These are phyloP conservation scores for Aristolochia contorta DNA, from an alignment of 164 flowering plant genomes.

Conservation along the genomic window DNA sequence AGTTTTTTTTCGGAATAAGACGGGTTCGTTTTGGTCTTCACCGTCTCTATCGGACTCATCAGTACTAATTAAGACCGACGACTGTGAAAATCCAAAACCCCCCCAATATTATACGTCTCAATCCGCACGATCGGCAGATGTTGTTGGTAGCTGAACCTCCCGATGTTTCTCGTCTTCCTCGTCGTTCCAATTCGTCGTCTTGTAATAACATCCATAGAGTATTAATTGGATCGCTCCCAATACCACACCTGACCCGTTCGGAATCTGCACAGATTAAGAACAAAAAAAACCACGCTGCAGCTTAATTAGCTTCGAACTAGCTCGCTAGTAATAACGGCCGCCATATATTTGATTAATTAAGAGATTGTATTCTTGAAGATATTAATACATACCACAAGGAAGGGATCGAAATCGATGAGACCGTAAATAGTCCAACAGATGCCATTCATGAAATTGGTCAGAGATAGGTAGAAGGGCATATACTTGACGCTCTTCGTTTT, in stretches of 20 bases:
- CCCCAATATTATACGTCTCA: too few relatives aligned
- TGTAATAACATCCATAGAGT: constrained; percentile 8
- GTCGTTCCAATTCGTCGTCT: neutral
- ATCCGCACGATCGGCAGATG: neutral
- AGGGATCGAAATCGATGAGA: constrained; percentile 43
- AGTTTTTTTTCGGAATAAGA: too few relatives aligned
- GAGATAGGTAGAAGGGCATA: constrained; percentile 52
- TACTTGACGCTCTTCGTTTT: constrained; percentile 62
- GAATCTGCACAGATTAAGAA: constrained; percentile 2
- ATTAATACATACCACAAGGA: constrained; percentile 31
- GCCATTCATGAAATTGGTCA: constrained; percentile 39
- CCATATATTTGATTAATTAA: too few relatives aligned
- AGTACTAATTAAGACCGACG: too few relatives aligned
- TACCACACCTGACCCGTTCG: constrained; percentile 6
- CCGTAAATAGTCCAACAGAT: constrained; percentile 45
- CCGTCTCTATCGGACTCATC: too few relatives aligned
- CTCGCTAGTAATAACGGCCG: too few relatives aligned
- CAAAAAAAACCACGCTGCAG: too few relatives aligned
- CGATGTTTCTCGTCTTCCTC: neutral
- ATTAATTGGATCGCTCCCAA: constrained; percentile 6
- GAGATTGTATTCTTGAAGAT: too few relatives aligned
- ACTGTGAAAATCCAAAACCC: too few relatives aligned
- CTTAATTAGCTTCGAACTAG: too few relatives aligned
- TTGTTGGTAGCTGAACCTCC: constrained; percentile 6
- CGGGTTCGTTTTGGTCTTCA: too few relatives aligned